These are phyloP conservation scores for Senecio squalidus DNA, from an alignment of 140 eudicot genomes.

Conservation along the genomic window DNA sequence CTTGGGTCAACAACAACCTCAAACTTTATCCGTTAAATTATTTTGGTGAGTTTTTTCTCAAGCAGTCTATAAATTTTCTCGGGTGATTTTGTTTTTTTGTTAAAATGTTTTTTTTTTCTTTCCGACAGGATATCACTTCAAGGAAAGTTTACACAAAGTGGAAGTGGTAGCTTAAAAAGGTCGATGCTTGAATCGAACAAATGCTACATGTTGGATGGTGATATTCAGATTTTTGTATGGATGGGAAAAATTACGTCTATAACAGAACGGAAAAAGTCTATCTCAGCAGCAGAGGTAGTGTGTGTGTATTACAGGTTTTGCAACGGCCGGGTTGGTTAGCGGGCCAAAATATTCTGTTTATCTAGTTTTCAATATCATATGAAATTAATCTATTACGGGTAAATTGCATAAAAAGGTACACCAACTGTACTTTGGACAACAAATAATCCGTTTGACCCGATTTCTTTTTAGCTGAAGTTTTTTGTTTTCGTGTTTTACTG, in stretches of 20 bases:
- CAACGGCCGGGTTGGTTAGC: neutral
- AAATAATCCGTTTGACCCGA: neutral
- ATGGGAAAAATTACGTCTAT: slow-evolving; percentile 65
- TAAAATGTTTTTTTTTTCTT: slow-evolving; percentile 11
- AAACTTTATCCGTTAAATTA: slow-evolving; percentile 33
- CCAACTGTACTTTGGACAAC: no score
- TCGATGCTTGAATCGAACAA: slow-evolving; percentile 49
- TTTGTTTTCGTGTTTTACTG: neutral
- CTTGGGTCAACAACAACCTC: slow-evolving; percentile 24
- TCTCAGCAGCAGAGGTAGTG: slow-evolving; percentile 51
- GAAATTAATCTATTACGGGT: neutral
- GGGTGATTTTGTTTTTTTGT: neutral
- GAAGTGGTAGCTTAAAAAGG: slow-evolving; percentile 38
- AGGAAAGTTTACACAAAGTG: slow-evolving; percentile 49
- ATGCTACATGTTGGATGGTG: slow-evolving; percentile 69
- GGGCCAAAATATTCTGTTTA: neutral
- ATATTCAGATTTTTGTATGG: slow-evolving; percentile 54
- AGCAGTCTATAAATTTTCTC: neutral
- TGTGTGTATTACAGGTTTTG: neutral
- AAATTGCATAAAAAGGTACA: no score
- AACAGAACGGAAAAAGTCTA: slow-evolving; percentile 48
- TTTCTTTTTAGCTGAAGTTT: neutral
- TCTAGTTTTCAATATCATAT: neutral
- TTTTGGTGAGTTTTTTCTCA: slow-evolving; percentile 49
- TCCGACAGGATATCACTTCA: slow-evolving; percentile 45